Evolutionary conservation across 495 filamentous ascomycete species (phyloP).

Genomic region (Diplogelasinospora grovesii): DNA sequence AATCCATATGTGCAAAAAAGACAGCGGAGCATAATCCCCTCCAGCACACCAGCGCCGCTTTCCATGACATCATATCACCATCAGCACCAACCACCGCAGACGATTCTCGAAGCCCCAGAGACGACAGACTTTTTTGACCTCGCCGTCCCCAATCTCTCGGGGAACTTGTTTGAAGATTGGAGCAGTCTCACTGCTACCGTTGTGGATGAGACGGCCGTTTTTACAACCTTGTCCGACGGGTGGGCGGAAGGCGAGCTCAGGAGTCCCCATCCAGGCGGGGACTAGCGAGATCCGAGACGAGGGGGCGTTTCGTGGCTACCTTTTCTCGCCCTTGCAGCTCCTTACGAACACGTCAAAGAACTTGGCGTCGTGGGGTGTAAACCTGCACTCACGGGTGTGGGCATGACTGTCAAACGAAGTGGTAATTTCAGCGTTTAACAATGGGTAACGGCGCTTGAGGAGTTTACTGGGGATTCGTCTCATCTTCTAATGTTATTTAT

Average conservation of each 20-base stretch:
- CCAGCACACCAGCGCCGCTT: conserved; percentile 2
- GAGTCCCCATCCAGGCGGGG: conserved; percentile 1
- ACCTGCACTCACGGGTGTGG: too few species aligned
- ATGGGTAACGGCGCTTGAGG: too few species aligned
- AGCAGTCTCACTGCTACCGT: conserved; percentile 22
- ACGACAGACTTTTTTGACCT: conserved; percentile 2
- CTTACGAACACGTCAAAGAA: too few species aligned
- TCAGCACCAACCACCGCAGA: conserved; percentile 28
- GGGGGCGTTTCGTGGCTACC: too few species aligned
- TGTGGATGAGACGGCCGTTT: conserved; percentile 17
- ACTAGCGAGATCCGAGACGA: too few species aligned
- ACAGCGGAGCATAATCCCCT: conserved; percentile 14
- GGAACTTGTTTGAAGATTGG: conserved; percentile 24
- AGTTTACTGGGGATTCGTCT: too few species aligned
- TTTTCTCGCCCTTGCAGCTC: too few species aligned
- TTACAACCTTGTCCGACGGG: conserved; percentile 9
- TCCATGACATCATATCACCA: conserved; percentile 23
- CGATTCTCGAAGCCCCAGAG: conserved; percentile 6
- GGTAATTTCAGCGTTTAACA: too few species aligned
- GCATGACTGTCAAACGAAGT: too few species aligned
- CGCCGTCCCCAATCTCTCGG: not conserved
- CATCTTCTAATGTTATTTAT: too few species aligned
- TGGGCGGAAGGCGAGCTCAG: conserved; percentile 11
- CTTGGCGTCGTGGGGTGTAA: too few species aligned
- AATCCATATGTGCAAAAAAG: conserved; percentile 6